These are phyloP conservation scores for Blastobotrys americana DNA, from an alignment of 805 yeast genomes.

Conservation along the genomic window DNA sequence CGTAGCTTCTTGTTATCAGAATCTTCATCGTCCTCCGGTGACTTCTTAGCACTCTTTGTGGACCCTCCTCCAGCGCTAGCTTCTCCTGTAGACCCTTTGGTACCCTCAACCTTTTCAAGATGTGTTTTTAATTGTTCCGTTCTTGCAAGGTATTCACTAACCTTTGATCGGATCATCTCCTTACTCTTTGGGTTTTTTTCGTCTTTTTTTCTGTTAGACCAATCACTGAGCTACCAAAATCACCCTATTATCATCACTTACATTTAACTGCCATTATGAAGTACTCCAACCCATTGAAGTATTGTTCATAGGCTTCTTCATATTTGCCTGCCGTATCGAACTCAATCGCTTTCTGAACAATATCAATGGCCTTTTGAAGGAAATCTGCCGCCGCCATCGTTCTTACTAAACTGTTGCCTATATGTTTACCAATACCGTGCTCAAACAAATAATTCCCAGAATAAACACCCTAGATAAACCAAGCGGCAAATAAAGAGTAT, in stretches of 20 bases:
- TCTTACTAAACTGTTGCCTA: too few relatives aligned
- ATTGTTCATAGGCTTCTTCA: slow-evolving; percentile 89
- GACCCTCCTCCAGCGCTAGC: slow-evolving; percentile 55
- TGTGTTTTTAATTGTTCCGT: slow-evolving; percentile 93
- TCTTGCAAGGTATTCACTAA: slow-evolving; percentile 82
- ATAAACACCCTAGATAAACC: too few relatives aligned
- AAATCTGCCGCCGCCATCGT: slow-evolving; percentile 51
- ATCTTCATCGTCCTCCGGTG: slow-evolving; percentile 57
- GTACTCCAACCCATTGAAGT: slow-evolving; percentile 89
- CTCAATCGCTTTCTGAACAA: slow-evolving; percentile 90
- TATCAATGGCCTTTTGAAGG: slow-evolving; percentile 87
- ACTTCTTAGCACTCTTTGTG: slow-evolving; percentile 41
- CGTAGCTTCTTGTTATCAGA: slow-evolving; percentile 82
- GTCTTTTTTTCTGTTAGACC: too few relatives aligned
- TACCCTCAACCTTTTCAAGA: slow-evolving; percentile 52
- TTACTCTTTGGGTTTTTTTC: slow-evolving; percentile 88
- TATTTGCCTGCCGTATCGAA: slow-evolving; percentile 84
- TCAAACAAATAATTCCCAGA: too few relatives aligned
- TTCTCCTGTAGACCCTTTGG: slow-evolving; percentile 42
- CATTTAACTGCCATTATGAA: slow-evolving; percentile 90
- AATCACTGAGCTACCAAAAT: too few relatives aligned
- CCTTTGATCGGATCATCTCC: slow-evolving; percentile 79
- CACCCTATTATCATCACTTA: slow-evolving; percentile 19
- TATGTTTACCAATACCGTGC: too few relatives aligned
- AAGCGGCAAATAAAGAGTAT: too few relatives aligned